These are phyloP conservation scores for Cercospora citrullina DNA, from an alignment of 2,329 filamentous ascomycete species.

Conservation along the genomic window DNA sequence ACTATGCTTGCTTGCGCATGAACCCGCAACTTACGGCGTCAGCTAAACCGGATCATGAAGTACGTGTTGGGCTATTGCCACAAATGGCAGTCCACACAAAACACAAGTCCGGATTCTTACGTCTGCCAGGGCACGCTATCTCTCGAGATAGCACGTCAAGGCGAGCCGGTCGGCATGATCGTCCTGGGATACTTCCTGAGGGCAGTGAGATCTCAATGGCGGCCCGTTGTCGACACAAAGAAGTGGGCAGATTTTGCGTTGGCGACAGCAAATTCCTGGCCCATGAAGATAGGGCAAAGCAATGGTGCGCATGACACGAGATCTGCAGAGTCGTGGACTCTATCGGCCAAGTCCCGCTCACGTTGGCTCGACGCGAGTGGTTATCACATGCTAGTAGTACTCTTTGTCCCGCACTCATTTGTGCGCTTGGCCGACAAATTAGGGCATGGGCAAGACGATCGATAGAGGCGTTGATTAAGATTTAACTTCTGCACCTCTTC, in stretches of 20 bases:
- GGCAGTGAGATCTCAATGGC: not conserved
- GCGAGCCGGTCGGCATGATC: not conserved
- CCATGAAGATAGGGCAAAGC: not conserved
- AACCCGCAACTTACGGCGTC: not conserved
- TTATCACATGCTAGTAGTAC: not conserved
- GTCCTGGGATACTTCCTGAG: not conserved
- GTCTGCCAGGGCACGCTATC: not conserved
- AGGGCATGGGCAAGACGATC: not conserved
- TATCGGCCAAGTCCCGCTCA: not conserved
- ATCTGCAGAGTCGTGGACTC: not conserved
- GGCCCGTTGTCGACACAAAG: not conserved
- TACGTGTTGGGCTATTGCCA: not conserved
- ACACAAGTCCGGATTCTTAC: not conserved
- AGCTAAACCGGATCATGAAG: not conserved
- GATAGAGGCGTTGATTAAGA: not conserved
- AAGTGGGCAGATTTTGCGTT: not conserved
- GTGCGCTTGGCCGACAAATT: not conserved
- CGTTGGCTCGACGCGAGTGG: not conserved
- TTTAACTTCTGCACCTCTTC: not conserved
- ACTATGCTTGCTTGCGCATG: not conserved
- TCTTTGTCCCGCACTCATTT: not conserved
- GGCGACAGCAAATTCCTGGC: not conserved
- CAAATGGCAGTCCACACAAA: not conserved
- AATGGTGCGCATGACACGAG: not conserved
- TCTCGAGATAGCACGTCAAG: not conserved